A percentile compares a stretch with the other conserved stretches of the same genome.
Conservation (phyloP, 495 filamentous ascomycete genomes). For the Echria macrotheca region DNA sequence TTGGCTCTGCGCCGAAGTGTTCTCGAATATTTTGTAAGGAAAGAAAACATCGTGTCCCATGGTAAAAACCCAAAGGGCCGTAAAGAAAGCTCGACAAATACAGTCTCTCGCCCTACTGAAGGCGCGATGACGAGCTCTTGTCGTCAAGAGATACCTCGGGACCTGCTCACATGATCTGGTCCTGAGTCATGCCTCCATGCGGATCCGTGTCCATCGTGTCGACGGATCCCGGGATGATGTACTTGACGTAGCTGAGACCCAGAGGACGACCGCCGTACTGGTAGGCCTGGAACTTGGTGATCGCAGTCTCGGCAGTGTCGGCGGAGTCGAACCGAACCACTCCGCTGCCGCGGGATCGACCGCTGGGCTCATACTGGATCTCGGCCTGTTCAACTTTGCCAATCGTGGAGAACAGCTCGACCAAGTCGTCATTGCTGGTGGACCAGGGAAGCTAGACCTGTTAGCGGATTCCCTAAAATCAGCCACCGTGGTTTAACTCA, state of each 20-base stretch:
- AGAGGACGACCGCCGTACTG: conserved; percentile 95
- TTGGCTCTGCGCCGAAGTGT: conserved; percentile 7
- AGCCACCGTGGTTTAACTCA: no score
- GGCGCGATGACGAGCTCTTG: no score
- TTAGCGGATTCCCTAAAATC: no score
- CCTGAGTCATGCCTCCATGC: conserved; percentile 77
- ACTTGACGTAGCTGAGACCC: conserved; percentile 87
- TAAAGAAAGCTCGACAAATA: conserved; percentile 4
- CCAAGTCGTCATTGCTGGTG: conserved; percentile 92
- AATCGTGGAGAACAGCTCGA: conserved; percentile 95
- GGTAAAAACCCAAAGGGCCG: conserved; percentile 5
- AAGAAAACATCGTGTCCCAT: conserved; percentile 18
- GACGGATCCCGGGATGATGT: conserved; percentile 59
- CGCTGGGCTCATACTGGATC: conserved; percentile 96
- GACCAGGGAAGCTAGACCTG: conserved; percentile 99
- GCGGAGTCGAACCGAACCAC: conserved; percentile 85
- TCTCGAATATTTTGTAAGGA: conserved; percentile 6
- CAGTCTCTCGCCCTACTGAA: not conserved
- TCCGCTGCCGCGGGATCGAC: conserved; percentile 89
- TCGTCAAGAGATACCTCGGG: no score
- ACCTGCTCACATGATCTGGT: conserved; percentile 86
- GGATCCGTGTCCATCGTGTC: conserved; percentile 80
- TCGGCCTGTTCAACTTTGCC: conserved; percentile 96
- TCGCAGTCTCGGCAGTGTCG: conserved; percentile 86
- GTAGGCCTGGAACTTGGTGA: conserved; percentile 95